phyloP scores from a whole-genome alignment of 208 protist genomes.

The Naegleria fowleri region DNA sequence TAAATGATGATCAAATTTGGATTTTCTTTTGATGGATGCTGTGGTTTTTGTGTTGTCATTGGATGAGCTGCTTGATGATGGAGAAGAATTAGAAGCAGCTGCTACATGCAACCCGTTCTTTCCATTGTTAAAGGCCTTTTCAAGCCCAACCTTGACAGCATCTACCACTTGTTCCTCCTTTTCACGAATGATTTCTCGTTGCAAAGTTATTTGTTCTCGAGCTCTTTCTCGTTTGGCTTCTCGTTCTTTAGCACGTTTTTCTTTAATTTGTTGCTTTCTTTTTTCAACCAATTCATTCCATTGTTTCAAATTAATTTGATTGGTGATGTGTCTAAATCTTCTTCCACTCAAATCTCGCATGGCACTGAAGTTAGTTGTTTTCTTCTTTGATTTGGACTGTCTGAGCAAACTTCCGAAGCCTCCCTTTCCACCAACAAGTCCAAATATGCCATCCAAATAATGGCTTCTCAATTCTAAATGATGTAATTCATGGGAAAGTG shows the following conservation, averaged over 20 bases:
- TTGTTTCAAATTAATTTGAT: not conserved
- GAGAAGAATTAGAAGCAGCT: too few relatives aligned
- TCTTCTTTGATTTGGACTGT: not conserved
- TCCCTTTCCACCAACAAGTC: not conserved
- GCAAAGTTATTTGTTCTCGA: not conserved
- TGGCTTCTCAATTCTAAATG: not conserved
- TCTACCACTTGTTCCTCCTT: not conserved
- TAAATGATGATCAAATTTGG: not conserved
- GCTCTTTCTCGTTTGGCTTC: not conserved
- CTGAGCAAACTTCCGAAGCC: not conserved
- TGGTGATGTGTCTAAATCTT: not conserved
- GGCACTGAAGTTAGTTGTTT: not conserved
- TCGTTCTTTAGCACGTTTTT: not conserved
- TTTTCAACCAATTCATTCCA: not conserved
- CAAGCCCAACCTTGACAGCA: not conserved
- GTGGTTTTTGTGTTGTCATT: not conserved
- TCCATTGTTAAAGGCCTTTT: too few relatives aligned
- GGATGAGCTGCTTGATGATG: not conserved
- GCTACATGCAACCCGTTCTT: too few relatives aligned
- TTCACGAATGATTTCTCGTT: not conserved
- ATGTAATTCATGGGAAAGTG: not conserved
- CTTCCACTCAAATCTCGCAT: not conserved
- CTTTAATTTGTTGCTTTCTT: not conserved
- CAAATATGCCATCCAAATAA: not conserved
- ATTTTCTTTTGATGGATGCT: not conserved